These are phyloP conservation scores for Acacia acuminata DNA, from an alignment of 306 rosid genomes.

Conservation along the genomic window DNA sequence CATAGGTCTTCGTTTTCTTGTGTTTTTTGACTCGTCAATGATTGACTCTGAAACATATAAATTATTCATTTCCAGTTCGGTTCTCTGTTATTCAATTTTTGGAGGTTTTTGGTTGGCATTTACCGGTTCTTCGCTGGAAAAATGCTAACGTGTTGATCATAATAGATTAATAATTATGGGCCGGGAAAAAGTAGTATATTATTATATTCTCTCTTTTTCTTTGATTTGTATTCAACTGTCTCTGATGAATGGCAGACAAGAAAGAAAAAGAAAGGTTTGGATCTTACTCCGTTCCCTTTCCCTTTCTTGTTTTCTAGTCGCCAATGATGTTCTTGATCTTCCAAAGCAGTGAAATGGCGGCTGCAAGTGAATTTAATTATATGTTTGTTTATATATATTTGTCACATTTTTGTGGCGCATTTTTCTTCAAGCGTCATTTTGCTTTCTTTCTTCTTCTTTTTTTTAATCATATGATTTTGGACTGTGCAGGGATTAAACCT, in stretches of 20 bases:
- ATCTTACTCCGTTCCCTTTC: conserved; percentile 33
- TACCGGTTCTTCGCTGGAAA: conserved; percentile 34
- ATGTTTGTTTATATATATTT: conserved; percentile 33
- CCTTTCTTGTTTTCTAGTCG: conserved; percentile 39
- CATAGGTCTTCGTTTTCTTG: neutral
- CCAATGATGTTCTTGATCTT: conserved; percentile 46
- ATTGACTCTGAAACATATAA: neutral
- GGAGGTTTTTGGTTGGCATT: neutral
- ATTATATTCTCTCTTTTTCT: conserved; percentile 32
- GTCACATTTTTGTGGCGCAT: conserved; percentile 27
- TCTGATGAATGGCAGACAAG: conserved; percentile 21
- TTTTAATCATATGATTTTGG: conserved; percentile 39
- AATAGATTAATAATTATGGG: conserved; percentile 21
- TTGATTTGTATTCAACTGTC: conserved; percentile 43
- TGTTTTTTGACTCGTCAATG: neutral
- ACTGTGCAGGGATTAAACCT: conserved; percentile 45
- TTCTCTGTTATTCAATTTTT: neutral
- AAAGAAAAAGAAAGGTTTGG: conserved; percentile 34
- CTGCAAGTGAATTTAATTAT: conserved; percentile 26
- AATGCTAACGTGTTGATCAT: conserved; percentile 26
- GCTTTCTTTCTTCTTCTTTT: neutral
- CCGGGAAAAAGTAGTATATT: neutral
- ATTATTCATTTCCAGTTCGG: neutral
- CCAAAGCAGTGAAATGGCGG: conserved; percentile 38
- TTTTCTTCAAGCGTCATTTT: conserved; percentile 2